Percentiles rank a stretch among this genome's conserved stretches.
These are phyloP conservation scores for Suillus fuscotomentosus DNA, from an alignment of 768 basidiomycete species.

Conservation along the genomic window DNA sequence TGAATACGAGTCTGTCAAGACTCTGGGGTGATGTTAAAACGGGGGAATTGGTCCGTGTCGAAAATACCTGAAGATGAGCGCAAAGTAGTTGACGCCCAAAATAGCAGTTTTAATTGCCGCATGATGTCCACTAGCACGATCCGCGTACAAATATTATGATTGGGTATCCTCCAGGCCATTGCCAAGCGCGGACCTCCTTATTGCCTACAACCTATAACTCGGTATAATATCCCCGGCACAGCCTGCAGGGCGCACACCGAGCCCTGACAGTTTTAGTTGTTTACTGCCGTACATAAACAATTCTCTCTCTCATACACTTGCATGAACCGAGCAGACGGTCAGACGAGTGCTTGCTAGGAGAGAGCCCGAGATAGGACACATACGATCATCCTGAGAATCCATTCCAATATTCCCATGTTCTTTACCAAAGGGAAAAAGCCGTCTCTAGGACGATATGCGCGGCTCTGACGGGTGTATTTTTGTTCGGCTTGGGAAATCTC, in stretches of 20 bases:
- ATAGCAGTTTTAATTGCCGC: no score
- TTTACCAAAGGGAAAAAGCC: not conserved
- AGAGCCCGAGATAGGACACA: not conserved
- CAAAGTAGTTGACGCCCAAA: no score
- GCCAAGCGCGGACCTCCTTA: no score
- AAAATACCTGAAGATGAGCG: slow-evolving; percentile 15
- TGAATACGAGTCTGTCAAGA: slow-evolving; percentile 71
- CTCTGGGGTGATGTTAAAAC: slow-evolving; percentile 70
- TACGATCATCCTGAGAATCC: not conserved
- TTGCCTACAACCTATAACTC: no score
- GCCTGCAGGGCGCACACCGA: no score
- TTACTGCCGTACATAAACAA: no score
- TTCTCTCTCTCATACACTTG: not conserved
- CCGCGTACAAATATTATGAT: not conserved
- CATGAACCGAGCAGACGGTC: slow-evolving; percentile 5
- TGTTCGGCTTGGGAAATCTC: slow-evolving; percentile 17
- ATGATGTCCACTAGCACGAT: not conserved
- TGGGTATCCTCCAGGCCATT: not conserved
- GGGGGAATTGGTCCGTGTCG: slow-evolving; percentile 56
- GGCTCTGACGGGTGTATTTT: slow-evolving; percentile 26
- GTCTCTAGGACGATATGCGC: slow-evolving; percentile 3
- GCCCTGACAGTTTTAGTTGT: no score
- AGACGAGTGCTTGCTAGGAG: slow-evolving; percentile 3
- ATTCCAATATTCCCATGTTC: not conserved
- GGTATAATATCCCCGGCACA: no score